Evolutionary conservation across 805 yeast genomes (phyloP), one percentile per base, ranked within the genome.

Genomic region (Starmera pachycereana): DNA sequence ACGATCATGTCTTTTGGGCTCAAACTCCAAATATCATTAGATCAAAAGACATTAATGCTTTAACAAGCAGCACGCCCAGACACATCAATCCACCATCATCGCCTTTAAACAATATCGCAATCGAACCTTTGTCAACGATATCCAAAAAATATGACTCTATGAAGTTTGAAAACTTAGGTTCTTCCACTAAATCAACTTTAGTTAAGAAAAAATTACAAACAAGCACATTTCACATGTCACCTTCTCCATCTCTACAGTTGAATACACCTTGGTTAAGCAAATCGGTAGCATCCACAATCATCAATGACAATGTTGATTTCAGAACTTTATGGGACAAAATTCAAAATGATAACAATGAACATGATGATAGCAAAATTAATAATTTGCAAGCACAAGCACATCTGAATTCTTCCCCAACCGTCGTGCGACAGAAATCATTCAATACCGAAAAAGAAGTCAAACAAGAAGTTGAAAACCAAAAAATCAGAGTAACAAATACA

Each of bases 1-100:
- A 53, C 34, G 58, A 54, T 33, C 52, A 46, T 42, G 52, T 54
- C 13, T 52, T 40, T 36, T 54, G 58, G 58, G 54, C 42, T 4
- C 53, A 54, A 11, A 53, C 58, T 14, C 57, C 57, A 13, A 43
- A 44, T 8, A 22, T 6, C 6, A 22, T 22, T 7, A 22, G 27
- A 18, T 31, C 18, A 12, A 44, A 38, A 8, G 30, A 44, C 8
- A 40, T 45, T 16, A 31, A 42, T 6, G 13, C 25, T 7, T 27
- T 22, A 10, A 39, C 45, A 8, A 3, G 29, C 9, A 16, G 47
- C 5, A 25, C 43, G 27, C 27, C 40, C 9, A 37, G 28, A 9
- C 33, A 29, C 11, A 44, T 32, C 29, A 29, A n/a, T n/a, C 36
- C 46, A 3, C 54, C 56, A 6, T 52, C 57, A 4, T 54, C 57